Evolutionary conservation across 2,329 filamentous ascomycete species (phyloP).

Genomic region (Furcasterigmium furcatum): DNA sequence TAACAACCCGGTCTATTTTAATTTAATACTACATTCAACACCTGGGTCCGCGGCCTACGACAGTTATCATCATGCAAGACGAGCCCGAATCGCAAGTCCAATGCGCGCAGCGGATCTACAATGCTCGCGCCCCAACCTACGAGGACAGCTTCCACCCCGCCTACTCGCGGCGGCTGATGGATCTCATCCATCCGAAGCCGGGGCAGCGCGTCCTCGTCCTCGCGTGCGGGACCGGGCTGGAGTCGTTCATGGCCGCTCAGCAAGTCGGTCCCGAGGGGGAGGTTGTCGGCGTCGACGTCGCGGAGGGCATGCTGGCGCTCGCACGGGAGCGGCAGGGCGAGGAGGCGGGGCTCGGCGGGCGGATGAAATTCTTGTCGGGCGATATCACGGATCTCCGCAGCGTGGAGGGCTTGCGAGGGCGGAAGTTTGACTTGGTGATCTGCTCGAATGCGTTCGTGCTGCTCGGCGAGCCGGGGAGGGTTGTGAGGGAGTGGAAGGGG

Average conservation of each 20-base stretch:
- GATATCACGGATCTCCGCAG: conserved; percentile 21
- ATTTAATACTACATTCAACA: too few relatives aligned
- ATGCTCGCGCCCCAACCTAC: conserved; percentile 22
- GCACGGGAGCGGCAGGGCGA: conserved; percentile 17
- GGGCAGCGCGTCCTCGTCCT: conserved; percentile 24
- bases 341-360: conserved; percentile 9
- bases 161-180: conserved; percentile 25
- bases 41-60: too few relatives aligned
- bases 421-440: conserved; percentile 24
- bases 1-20: too few relatives aligned
- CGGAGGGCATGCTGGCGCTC: conserved; percentile 23
- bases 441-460: conserved; percentile 30
- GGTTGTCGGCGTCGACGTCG: conserved; percentile 27
- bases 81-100: conserved; percentile 12
- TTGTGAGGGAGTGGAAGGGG: conserved; percentile 22
- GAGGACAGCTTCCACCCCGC: conserved; percentile 28
- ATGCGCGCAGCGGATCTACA: conserved; percentile 25
- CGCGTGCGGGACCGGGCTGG: conserved; percentile 31
- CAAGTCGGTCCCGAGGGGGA: conserved; percentile 18
- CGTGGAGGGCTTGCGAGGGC: conserved; percentile 13
- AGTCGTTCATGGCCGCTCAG: conserved; percentile 23
- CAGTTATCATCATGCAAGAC: too few relatives aligned
- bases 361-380: conserved; percentile 20
- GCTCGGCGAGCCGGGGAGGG: conserved; percentile 18
- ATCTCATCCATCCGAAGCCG: conserved; percentile 15